A percentile compares a stretch with the other conserved stretches of the same genome.
Evolutionary conservation across 495 filamentous ascomycete genomes (phyloP).

Genomic region (Penicillium maclennaniae): DNA sequence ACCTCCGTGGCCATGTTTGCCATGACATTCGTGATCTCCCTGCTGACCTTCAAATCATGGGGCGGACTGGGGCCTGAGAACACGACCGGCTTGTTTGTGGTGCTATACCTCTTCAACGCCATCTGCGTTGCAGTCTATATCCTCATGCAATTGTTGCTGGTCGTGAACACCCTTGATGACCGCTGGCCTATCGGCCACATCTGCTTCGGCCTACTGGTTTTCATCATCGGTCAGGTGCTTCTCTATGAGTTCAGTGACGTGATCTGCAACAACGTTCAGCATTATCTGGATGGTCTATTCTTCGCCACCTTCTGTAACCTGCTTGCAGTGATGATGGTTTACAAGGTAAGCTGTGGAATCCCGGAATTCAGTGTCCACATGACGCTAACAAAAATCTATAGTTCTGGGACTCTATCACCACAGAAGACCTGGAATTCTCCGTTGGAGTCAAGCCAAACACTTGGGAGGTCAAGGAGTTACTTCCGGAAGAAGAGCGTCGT

Average conservation of each 20-base stretch:
- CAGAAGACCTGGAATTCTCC: conserved; percentile 96
- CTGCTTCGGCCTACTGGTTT: conserved; percentile 85
- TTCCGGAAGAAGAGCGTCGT: conserved; percentile 84
- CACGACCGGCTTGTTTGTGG: conserved; percentile 84
- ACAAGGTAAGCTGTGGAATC: conserved; percentile 65
- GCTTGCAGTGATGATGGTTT: conserved; percentile 98
- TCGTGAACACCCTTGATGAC: conserved; percentile 86
- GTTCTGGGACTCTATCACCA: conserved; percentile 99
- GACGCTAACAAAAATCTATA: conserved; percentile 30
- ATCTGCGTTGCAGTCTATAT: conserved; percentile 82
- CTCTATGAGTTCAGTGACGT: conserved; percentile 83
- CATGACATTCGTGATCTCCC: conserved; percentile 78
- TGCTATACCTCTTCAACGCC: conserved; percentile 88
- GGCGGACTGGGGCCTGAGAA: conserved; percentile 80
- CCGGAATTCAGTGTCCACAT: not conserved
- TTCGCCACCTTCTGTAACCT: conserved; percentile 93
- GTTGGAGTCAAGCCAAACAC: conserved; percentile 92
- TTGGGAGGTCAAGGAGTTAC: conserved; percentile 96
- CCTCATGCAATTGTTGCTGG: conserved; percentile 82
- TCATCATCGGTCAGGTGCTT: conserved; percentile 88
- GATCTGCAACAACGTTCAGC: conserved; percentile 81
- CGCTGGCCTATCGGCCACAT: conserved; percentile 95
- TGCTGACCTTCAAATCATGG: conserved; percentile 92
- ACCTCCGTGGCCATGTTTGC: conserved; percentile 77
- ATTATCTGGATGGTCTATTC: conserved; percentile 94